These are phyloP conservation scores for Penstemon barbatus DNA, from an alignment of 257 asterid species.

Conservation along the genomic window DNA sequence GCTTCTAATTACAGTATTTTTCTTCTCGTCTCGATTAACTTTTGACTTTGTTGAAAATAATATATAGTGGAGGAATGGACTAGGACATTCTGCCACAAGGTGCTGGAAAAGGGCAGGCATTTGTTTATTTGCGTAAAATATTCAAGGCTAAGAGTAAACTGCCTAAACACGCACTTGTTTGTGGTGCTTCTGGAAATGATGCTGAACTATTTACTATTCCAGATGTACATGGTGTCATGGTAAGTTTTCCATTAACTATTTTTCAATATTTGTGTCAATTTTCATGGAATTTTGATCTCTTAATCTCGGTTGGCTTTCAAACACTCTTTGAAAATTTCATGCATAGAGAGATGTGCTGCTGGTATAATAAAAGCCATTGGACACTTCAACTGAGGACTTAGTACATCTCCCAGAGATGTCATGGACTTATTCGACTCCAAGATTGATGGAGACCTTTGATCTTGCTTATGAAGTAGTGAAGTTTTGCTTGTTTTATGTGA, in stretches of 20 bases:
- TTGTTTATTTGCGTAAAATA: slow-evolving; percentile 83
- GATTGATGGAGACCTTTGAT: slow-evolving; percentile 56
- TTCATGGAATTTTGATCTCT: slow-evolving; percentile 16
- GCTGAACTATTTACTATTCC: slow-evolving; percentile 91
- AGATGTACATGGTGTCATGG: slow-evolving; percentile 95
- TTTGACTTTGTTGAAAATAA: slow-evolving; percentile 56
- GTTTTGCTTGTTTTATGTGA: slow-evolving; percentile 69
- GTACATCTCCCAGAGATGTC: slow-evolving; percentile 79
- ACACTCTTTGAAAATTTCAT: slow-evolving; percentile 34
- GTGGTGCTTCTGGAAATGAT: slow-evolving; percentile 98
- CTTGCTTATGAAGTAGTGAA: slow-evolving; percentile 89
- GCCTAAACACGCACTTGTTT: slow-evolving; percentile 85
- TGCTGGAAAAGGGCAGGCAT: slow-evolving; percentile 99
- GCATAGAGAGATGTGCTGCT: slow-evolving; percentile 95
- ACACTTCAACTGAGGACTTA: slow-evolving; percentile 88
- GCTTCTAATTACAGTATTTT: neutral
- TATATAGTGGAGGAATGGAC: slow-evolving; percentile 98
- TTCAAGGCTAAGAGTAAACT: slow-evolving; percentile 60
- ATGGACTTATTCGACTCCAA: slow-evolving; percentile 54
- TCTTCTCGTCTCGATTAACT: neutral
- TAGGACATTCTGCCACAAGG: slow-evolving; percentile 94
- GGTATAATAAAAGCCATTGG: slow-evolving; percentile 96
- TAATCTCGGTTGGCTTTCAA: slow-evolving; percentile 17
- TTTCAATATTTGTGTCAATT: too few relatives aligned
- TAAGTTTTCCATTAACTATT: slow-evolving; percentile 38